Evolutionary conservation across 306 rosid genomes (phyloP).

Genomic region (Luffa aegyptiaca): DNA sequence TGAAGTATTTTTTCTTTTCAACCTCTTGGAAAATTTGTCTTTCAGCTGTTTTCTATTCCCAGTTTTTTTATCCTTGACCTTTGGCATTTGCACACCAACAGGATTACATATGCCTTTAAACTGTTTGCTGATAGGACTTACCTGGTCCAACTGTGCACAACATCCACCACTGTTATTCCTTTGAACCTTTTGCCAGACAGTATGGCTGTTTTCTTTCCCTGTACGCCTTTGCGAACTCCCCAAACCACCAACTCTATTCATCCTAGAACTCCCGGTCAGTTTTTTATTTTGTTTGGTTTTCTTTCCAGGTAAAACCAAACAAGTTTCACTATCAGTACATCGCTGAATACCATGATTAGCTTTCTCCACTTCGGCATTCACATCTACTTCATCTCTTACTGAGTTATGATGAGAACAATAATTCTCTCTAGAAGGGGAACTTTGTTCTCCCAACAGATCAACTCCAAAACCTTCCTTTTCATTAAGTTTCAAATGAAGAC

Average conservation of each 20-base stretch:
- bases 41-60: slow-evolving; percentile 31
- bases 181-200: slow-evolving; percentile 87
- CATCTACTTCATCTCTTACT: slow-evolving; percentile 12
- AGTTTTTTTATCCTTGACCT: slow-evolving; percentile 13
- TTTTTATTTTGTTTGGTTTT: slow-evolving; percentile 40
- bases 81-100: slow-evolving; percentile 19
- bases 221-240: slow-evolving; percentile 32
- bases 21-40: slow-evolving; percentile 31
- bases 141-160: slow-evolving; percentile 35
- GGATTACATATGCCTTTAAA: slow-evolving; percentile 18
- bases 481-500: slow-evolving; percentile 20
- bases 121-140: slow-evolving; percentile 24
- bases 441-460: slow-evolving; percentile 13
- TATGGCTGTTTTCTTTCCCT: slow-evolving; percentile 56
- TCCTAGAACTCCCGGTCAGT: slow-evolving; percentile 31
- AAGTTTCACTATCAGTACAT: slow-evolving; percentile 17
- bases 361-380: slow-evolving; percentile 27
- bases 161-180: slow-evolving; percentile 30
- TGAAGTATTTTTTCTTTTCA: slow-evolving; percentile 35
- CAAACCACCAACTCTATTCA: slow-evolving; percentile 27
- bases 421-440: slow-evolving; percentile 25
- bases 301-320: slow-evolving; percentile 19
- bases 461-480: slow-evolving; percentile 21
- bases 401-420: slow-evolving; percentile 18
- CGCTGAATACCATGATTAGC: slow-evolving; percentile 24